phyloP scores from a whole-genome alignment of 305 asterid species.

The Solanum aculeatissimum region DNA sequence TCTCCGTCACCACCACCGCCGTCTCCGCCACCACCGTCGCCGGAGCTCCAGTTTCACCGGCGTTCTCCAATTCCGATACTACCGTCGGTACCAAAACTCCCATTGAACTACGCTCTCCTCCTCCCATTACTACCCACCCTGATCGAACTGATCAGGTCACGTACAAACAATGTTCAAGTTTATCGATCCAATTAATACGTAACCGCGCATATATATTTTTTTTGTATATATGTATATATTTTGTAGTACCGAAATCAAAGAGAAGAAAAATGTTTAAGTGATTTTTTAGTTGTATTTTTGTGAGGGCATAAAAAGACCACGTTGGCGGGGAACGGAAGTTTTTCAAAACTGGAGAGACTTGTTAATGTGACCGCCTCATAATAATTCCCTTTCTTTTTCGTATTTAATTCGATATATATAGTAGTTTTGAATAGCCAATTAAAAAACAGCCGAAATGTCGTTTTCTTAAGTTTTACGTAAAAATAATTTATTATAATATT shows the following conservation, averaged over 20 bases:
- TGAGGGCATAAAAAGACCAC: constrained; percentile 73
- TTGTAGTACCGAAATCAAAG: neutral
- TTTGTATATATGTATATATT: neutral
- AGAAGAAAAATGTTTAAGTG: neutral
- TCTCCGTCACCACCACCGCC: neutral
- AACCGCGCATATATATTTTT: no score
- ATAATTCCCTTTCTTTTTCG: neutral
- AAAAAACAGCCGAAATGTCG: neutral
- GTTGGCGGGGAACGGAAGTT: constrained; percentile 24
- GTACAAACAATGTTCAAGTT: neutral
- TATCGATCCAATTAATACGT: neutral
- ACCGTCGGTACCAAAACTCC: constrained; percentile 50
- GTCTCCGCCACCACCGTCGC: neutral
- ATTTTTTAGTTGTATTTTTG: constrained; percentile 8
- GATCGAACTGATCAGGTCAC: neutral
- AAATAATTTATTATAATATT: no score
- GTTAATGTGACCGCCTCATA: neutral
- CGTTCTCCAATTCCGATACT: constrained; percentile 29
- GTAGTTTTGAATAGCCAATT: neutral
- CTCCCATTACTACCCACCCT: neutral
- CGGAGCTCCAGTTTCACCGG: constrained; percentile 14
- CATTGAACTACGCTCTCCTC: constrained; percentile 10
- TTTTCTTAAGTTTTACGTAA: neutral
- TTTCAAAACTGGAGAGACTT: constrained; percentile 1
- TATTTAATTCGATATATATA: neutral